A percentile compares a stretch with the other conserved stretches of the same genome.
Conservation (phyloP, 2,329 filamentous ascomycete genomes). For the Fusarium longipes region DNA sequence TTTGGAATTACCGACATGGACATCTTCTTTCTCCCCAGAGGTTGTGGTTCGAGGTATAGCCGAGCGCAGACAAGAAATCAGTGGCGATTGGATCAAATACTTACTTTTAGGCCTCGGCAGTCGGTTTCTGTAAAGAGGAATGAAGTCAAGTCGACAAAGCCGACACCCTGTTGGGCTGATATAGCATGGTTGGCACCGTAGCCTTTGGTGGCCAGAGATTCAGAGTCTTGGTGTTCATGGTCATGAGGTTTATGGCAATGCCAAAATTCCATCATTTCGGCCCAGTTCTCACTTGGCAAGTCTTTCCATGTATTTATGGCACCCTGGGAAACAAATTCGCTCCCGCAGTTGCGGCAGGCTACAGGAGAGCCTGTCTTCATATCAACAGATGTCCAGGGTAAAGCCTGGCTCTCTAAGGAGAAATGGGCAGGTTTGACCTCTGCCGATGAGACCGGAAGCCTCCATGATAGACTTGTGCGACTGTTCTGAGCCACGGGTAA, state of each 20-base stretch:
- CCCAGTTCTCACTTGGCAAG: constrained; percentile 95
- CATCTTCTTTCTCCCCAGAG: constrained; percentile 69
- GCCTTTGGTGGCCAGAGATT: constrained; percentile 71
- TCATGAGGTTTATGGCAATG: constrained; percentile 94
- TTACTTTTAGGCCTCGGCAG: constrained; percentile 61
- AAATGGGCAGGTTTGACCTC: constrained; percentile 43
- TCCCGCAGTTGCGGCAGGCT: constrained; percentile 55
- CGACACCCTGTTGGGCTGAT: constrained; percentile 71
- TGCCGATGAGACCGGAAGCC: constrained; percentile 57
- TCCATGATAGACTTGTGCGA: constrained; percentile 61
- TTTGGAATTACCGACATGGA: constrained; percentile 58
- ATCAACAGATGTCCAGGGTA: constrained; percentile 68
- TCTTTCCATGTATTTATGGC: constrained; percentile 80
- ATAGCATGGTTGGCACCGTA: constrained; percentile 87
- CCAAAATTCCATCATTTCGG: constrained; percentile 99
- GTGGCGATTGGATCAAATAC: constrained; percentile 39
- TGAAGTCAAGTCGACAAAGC: constrained; percentile 83
- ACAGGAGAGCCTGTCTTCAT: constrained; percentile 57
- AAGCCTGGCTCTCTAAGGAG: constrained; percentile 52
- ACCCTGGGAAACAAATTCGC: constrained; percentile 53
- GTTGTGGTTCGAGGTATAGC: constrained; percentile 2
- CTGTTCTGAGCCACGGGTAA: constrained; percentile 54
- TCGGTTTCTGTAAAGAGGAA: constrained; percentile 78
- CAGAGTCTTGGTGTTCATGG: constrained; percentile 58
- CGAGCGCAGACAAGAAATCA: constrained; percentile 19